Evolutionary conservation across 2,329 filamentous ascomycete genomes (phyloP).

Genomic region (Alternaria panax): DNA sequence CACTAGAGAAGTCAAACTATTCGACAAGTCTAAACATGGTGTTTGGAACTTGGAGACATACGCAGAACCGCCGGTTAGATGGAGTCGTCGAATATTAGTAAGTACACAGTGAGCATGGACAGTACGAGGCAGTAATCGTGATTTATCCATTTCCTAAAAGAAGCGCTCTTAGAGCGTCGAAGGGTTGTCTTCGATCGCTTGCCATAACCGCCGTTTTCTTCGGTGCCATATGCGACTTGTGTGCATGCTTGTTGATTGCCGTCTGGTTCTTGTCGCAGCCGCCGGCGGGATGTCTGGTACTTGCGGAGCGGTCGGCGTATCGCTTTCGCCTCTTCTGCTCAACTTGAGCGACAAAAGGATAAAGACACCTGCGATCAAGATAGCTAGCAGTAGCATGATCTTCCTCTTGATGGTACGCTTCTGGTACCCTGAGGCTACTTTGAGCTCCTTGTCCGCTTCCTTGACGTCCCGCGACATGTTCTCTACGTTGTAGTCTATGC

Average conservation of each 20-base stretch:
- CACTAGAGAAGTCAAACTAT: neutral
- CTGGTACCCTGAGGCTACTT: constrained; percentile 87
- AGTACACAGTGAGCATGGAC: neutral
- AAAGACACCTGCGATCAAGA: constrained; percentile 85
- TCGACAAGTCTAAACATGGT: neutral
- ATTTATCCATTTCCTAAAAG: constrained; percentile 2
- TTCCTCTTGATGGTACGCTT: constrained; percentile 87
- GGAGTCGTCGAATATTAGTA: neutral
- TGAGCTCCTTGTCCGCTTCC: constrained; percentile 89
- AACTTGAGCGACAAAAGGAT: constrained; percentile 82
- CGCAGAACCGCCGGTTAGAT: neutral
- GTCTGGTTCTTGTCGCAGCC: constrained; percentile 21
- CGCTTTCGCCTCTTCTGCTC: constrained; percentile 59
- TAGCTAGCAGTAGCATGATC: constrained; percentile 84
- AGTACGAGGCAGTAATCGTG: constrained; percentile 18
- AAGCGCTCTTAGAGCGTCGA: neutral
- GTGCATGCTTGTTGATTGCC: constrained; percentile 22
- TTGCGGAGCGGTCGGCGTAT: constrained; percentile 23
- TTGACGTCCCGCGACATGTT: constrained; percentile 94
- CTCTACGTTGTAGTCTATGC: constrained; percentile 86
- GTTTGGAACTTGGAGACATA: neutral
- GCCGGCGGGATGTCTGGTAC: constrained; percentile 32
- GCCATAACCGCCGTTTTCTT: constrained; percentile 46
- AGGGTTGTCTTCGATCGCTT: constrained; percentile 22
- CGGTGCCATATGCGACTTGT: constrained; percentile 44